Conservation (phyloP, 2,329 filamentous ascomycete genomes). For the Alternaria ventricosa region DNA sequence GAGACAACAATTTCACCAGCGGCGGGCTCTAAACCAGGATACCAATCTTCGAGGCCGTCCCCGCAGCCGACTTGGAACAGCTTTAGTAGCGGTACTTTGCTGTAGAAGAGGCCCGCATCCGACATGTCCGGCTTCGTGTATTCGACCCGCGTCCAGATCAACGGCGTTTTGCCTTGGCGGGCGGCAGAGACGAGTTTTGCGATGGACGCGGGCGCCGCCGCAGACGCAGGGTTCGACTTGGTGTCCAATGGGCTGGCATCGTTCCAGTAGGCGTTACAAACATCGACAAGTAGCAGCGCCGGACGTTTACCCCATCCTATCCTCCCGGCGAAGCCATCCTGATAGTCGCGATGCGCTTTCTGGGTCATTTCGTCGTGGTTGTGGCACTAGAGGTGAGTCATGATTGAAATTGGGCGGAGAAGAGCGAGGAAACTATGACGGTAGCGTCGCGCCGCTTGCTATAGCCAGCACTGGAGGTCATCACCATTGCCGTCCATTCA, state of each 20-base stretch:
- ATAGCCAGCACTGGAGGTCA: background rate
- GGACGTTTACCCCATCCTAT: constrained; percentile 55
- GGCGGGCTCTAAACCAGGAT: constrained; percentile 50
- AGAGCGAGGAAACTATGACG: constrained; percentile 6
- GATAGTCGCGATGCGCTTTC: constrained; percentile 4
- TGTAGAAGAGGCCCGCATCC: constrained; percentile 55
- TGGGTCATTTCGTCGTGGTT: constrained; percentile 26
- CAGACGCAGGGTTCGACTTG: constrained; percentile 46
- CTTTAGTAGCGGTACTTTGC: constrained; percentile 52
- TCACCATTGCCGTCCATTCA: constrained; percentile 8
- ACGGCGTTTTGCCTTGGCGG: constrained; percentile 47
- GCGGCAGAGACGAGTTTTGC: constrained; percentile 51
- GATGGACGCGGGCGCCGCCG: constrained; percentile 49
- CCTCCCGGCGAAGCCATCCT: constrained; percentile 48
- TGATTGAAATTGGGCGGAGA: background rate
- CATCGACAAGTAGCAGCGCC: constrained; percentile 56
- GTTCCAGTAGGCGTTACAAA: constrained; percentile 57
- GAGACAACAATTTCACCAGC: constrained; percentile 46
- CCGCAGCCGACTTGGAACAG: constrained; percentile 52
- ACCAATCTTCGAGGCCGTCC: constrained; percentile 49
- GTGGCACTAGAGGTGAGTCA: constrained; percentile 9
- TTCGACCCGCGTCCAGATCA: constrained; percentile 55
- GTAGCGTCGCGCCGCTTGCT: constrained; percentile 8
- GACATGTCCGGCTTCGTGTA: constrained; percentile 54
- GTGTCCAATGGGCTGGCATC: constrained; percentile 52